A percentile compares a stretch with the other conserved stretches of the same genome.
phyloP scores from a whole-genome alignment of 2,329 filamentous ascomycete species.

The Leptographium galeiforme region DNA sequence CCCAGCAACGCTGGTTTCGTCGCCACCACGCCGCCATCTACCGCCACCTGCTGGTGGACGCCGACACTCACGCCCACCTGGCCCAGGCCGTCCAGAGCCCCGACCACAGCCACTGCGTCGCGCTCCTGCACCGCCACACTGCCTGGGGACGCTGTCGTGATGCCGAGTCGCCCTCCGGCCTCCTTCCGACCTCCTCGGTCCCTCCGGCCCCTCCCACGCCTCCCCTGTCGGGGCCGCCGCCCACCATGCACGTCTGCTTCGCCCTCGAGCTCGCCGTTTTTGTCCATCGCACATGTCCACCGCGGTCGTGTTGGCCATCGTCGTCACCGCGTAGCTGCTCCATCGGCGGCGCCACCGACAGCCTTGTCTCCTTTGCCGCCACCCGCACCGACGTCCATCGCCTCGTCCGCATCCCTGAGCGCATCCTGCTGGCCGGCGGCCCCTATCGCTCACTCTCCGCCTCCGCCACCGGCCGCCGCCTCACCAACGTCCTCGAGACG shows the following conservation, averaged over 20 bases:
- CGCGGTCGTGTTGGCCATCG: neutral
- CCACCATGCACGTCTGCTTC: neutral
- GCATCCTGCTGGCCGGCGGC: constrained; percentile 13
- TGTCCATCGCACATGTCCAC: neutral
- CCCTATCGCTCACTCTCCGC: constrained; percentile 5
- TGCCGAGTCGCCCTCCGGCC: neutral
- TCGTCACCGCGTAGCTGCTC: neutral
- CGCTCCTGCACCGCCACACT: neutral
- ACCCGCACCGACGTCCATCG: constrained; percentile 14
- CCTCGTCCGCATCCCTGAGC: constrained; percentile 13
- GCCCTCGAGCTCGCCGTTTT: neutral
- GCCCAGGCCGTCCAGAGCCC: neutral
- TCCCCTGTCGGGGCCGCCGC: neutral
- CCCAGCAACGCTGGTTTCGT: constrained; percentile 10
- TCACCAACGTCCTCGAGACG: constrained; percentile 10
- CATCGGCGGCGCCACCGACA: neutral
- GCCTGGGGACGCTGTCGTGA: neutral
- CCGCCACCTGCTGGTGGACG: neutral
- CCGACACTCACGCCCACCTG: neutral
- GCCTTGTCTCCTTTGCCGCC: neutral
- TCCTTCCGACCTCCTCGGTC: neutral
- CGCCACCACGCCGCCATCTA: neutral
- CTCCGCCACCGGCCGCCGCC: neutral
- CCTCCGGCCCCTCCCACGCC: neutral
- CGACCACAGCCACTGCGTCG: neutral